These are phyloP conservation scores for Mrakiaceae sp. DNA, from an alignment of 1,284 basidiomycete species.

Conservation along the genomic window DNA sequence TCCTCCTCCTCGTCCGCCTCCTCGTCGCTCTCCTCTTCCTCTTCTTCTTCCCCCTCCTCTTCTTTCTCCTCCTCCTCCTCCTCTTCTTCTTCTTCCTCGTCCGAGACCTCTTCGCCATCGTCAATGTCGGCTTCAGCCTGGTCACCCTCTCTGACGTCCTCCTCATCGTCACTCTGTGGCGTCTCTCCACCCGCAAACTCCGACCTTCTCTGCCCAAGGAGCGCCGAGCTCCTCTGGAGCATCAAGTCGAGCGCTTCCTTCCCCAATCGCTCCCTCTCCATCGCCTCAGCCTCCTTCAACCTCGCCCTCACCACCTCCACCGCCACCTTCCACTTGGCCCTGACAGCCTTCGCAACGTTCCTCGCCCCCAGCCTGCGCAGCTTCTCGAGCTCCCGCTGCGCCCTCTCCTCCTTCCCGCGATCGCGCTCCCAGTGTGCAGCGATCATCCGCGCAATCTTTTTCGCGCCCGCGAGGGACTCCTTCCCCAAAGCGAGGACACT, in stretches of 20 bases:
- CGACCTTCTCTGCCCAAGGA: constrained; percentile 70
- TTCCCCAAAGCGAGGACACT: not conserved
- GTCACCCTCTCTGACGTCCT: too few species aligned
- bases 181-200: constrained; percentile 39
- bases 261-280: constrained; percentile 54
- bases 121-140: too few species aligned
- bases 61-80: constrained; percentile 19
- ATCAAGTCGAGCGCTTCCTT: constrained; percentile 84
- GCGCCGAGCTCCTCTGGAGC: constrained; percentile 74
- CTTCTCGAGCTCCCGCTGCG: constrained; percentile 53
- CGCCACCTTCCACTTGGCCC: constrained; percentile 70
- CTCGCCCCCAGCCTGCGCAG: constrained; percentile 57
- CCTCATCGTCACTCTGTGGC: too few species aligned
- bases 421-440: constrained; percentile 67
- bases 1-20: constrained; percentile 22
- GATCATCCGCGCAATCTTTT: constrained; percentile 55
- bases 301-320: constrained; percentile 70
- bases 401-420: constrained; percentile 49
- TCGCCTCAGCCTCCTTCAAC: constrained; percentile 45
- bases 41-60: constrained; percentile 25
- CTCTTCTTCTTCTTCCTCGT: constrained; percentile 19
- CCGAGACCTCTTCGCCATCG: constrained; percentile 21
- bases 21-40: constrained; percentile 27
- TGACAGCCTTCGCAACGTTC: constrained; percentile 50
- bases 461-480: constrained; percentile 11